Percentiles rank a stretch among this genome's conserved stretches.
These are phyloP conservation scores for Stromatinia cepivora DNA, from an alignment of 2,329 filamentous ascomycete species.

Conservation along the genomic window DNA sequence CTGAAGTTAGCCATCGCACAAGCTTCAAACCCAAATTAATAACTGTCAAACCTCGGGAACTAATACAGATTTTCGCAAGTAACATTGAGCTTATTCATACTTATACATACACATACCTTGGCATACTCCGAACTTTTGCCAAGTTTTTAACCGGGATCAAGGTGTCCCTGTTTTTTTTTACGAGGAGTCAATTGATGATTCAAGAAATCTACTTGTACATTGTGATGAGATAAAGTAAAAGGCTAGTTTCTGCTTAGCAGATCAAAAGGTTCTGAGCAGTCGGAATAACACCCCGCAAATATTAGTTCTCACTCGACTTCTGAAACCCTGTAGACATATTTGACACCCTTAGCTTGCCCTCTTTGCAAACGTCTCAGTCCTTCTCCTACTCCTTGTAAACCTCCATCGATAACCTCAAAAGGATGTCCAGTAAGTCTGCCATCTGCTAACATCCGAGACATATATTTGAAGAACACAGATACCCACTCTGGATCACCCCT, in stretches of 20 bases:
- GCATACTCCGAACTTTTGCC: background rate
- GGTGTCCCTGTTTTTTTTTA: no score
- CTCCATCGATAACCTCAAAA: constrained; percentile 50
- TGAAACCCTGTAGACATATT: constrained; percentile 55
- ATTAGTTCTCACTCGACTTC: constrained; percentile 15
- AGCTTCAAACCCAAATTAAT: constrained; percentile 5
- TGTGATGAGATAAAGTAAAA: background rate
- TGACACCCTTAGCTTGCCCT: constrained; percentile 61
- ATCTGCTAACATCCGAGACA: constrained; percentile 45
- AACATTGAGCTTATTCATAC: background rate
- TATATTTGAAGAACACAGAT: constrained; percentile 9
- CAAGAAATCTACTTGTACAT: background rate
- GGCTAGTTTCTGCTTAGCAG: background rate
- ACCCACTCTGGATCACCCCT: constrained; percentile 1
- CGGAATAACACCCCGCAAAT: background rate
- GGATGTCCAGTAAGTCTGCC: constrained; percentile 52
- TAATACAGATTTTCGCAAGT: background rate
- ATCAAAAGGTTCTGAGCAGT: background rate
- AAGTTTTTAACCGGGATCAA: background rate
- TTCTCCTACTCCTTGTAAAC: constrained; percentile 48
- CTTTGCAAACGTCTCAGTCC: constrained; percentile 56
- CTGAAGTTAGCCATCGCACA: background rate
- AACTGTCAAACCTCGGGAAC: background rate
- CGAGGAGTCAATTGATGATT: background rate
- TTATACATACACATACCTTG: background rate